Base-by-base conservation (phyloP, 371 early-diverging fungal species). In the Coemansia sp. region DNA sequence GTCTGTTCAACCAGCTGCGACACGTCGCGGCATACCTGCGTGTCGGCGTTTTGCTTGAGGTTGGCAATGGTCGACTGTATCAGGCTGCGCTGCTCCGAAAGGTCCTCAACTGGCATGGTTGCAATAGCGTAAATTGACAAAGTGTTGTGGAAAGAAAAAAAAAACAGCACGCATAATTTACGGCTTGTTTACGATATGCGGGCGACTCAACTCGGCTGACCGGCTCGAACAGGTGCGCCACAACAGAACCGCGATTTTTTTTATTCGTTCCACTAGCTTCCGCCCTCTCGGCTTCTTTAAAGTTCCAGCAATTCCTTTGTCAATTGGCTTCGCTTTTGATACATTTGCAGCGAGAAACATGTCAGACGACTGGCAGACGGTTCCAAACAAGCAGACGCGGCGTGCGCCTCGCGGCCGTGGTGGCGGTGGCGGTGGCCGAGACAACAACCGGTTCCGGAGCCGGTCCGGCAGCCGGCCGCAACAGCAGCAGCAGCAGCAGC, bases 291-390 rank as follows among this genome's bases (percentile, higher is more conserved):
- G 20, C 20, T 20, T 20, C 20, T 20, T 20, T 20, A 20, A 20
- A 20, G 20, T 45, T 45, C 16, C 20, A 3, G 45, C 20, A 45
- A 6, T 7, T 45, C 8, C 16, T 7, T 4, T 45, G 5, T 20
- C 7, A 16, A 16, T 45, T 14, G 8, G 16, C 11, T 33, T 45
- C 33, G 11, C n/a, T 8, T 7, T 6, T 8, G 20, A n/a, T 26
- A 50, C 26, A 51, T 31, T 16, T 35, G 12, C 16, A 9, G 48
- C 48, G 39, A 34, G 30, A 50, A 33, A 38, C 20, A 72, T 74
- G 58, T 64, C 48, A 47, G 76, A 76, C 66, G 71, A 67, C 36
- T 76, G 76, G 76, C 71, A 70, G 54, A 76, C 76, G 14, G 72
- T 76, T 53, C 76, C 76, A 2, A 61, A 61, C 36, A 70, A 61